These are phyloP conservation scores for Aspergillus quadricinctus DNA, from an alignment of 2,329 filamentous ascomycete genomes.

Conservation along the genomic window DNA sequence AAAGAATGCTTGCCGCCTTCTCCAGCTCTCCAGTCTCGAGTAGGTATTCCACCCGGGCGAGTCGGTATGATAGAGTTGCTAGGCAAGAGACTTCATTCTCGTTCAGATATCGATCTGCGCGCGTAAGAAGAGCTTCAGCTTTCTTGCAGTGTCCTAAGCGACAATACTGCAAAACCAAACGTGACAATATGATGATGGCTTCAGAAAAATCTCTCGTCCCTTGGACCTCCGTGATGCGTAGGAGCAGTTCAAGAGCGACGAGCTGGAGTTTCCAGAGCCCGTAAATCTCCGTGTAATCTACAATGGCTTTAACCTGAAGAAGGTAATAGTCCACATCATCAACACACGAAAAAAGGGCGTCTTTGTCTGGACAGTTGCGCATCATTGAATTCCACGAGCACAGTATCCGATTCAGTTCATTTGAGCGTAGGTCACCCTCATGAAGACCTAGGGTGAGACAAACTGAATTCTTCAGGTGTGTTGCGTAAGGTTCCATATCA, in stretches of 20 bases:
- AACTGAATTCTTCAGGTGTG: slow-evolving; percentile 31
- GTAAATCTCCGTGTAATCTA: slow-evolving; percentile 55
- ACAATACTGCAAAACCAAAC: slow-evolving; percentile 53
- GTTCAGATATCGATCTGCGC: slow-evolving; percentile 50
- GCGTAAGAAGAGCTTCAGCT: slow-evolving; percentile 54
- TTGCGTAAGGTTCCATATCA: slow-evolving; percentile 21
- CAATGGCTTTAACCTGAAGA: slow-evolving; percentile 49
- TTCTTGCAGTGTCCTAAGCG: slow-evolving; percentile 58
- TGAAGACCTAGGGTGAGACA: slow-evolving; percentile 33
- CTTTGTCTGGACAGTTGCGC: slow-evolving; percentile 40
- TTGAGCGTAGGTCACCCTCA: slow-evolving; percentile 24
- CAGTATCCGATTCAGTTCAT: slow-evolving; percentile 27
- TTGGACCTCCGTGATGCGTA: slow-evolving; percentile 46
- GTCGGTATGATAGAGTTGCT: slow-evolving; percentile 55
- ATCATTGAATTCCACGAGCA: slow-evolving; percentile 39
- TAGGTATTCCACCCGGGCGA: slow-evolving; percentile 71
- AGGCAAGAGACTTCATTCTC: slow-evolving; percentile 40
- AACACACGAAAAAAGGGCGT: slow-evolving; percentile 42
- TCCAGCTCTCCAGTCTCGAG: slow-evolving; percentile 62
- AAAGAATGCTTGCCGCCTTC: slow-evolving; percentile 48
- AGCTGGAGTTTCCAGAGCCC: slow-evolving; percentile 51
- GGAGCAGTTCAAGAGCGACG: slow-evolving; percentile 46
- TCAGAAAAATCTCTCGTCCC: slow-evolving; percentile 32
- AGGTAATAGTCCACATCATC: slow-evolving; percentile 49
- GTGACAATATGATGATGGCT: slow-evolving; percentile 40